Base-by-base conservation (phyloP, 495 filamentous ascomycete species). In the Hypoxylon fuscum region DNA sequence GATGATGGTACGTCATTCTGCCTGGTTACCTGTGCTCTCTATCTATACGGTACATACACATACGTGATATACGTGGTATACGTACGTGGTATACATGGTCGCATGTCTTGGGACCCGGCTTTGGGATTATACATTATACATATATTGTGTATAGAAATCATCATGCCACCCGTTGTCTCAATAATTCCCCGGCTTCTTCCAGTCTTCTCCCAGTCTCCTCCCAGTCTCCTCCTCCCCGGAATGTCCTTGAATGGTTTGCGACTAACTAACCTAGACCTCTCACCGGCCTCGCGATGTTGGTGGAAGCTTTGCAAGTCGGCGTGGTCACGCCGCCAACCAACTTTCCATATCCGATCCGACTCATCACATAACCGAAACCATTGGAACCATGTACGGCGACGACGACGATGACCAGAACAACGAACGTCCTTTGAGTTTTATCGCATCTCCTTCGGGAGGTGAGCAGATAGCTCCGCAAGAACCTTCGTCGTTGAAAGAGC, bases 301-400 rank as follows among this genome's bases (percentile, higher is more conserved):
- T 69, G 75, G 74, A 69, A 83, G 79, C 68, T 83, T 83, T 72
- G 72, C 79, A 55, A 81, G 72, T 71, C 77, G 82, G 71, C 79
- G 82, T 56, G 81, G 83, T 55, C 83, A 85, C 74, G 79, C 62
- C 74, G 79, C 62, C 48, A 78, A 72, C 63, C 80, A 83, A 68
- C 79, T 84, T 34, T 85, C 83, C 52, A 84, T 85, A 63, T 84
- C 81, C 54, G 82, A 85, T 68, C 77, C 82, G 21, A 91, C 85
- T 74, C 94, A 98, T 80, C 95, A 98, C 85, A 94, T 97, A 72
- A 98, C 95, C 32, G 95, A 98, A 71, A 91, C 93, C 41, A 97
- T 98, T 71, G 93, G 93, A 32, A 92, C 95, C 71, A 88, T 97
- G 87, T 98, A 98, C 77, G 91, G 88, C 68, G 89, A 93, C 70